A percentile compares a stretch with the other conserved stretches of the same genome.
Evolutionary conservation across 1,139 yeast genomes (phyloP).

Genomic region (Yarrowia galli): DNA sequence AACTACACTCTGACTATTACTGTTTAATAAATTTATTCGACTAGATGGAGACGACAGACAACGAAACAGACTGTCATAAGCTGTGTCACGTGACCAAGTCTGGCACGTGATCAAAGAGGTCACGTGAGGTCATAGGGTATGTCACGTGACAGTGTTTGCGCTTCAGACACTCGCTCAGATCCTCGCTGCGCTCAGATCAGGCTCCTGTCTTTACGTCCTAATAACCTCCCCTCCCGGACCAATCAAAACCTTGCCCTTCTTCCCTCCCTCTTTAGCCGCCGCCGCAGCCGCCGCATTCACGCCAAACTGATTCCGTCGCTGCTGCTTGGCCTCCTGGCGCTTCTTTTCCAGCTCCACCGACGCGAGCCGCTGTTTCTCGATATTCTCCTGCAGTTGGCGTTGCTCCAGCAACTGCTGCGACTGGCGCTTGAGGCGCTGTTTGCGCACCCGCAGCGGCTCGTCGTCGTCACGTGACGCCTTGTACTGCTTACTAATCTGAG

Average conservation of each 20-base stretch:
- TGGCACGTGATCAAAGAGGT: too few relatives aligned
- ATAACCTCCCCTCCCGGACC: constrained; percentile 38
- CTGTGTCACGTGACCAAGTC: too few relatives aligned
- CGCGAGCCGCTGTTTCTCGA: constrained; percentile 24
- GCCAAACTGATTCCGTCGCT: constrained; percentile 20
- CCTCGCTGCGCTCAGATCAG: background rate
- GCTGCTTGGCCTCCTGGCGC: constrained; percentile 2
- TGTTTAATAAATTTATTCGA: too few relatives aligned
- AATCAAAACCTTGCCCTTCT: constrained; percentile 38
- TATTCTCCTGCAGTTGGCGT: constrained; percentile 22
- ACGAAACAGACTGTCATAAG: too few relatives aligned
- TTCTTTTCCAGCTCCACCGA: constrained; percentile 13
- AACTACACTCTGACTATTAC: too few relatives aligned
- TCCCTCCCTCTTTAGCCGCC: background rate
- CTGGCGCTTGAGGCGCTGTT: constrained; percentile 27
- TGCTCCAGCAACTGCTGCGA: constrained; percentile 20
- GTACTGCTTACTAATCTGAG: constrained; percentile 28
- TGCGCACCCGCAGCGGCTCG: constrained; percentile 28
- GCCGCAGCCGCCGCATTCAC: background rate
- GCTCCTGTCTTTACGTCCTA: background rate
- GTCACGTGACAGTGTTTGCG: too few relatives aligned
- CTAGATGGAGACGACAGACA: too few relatives aligned
- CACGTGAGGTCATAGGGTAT: too few relatives aligned
- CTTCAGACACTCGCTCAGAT: too few relatives aligned
- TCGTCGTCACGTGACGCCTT: constrained; percentile 35